These are phyloP conservation scores for Raddia guianensis DNA, from an alignment of 176 grass and related monocot genomes.

Conservation along the genomic window DNA sequence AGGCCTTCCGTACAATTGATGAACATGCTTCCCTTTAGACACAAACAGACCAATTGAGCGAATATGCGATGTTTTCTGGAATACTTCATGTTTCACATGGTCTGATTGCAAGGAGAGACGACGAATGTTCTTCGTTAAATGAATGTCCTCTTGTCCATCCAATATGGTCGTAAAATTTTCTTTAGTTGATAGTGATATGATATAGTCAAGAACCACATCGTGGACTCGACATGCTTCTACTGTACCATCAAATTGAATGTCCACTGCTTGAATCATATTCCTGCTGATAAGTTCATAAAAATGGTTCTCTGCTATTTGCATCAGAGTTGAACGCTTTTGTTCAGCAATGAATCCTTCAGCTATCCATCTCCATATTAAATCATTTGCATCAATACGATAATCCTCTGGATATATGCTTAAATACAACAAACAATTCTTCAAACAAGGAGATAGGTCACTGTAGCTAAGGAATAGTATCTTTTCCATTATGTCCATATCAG, in stretches of 20 bases:
- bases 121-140: constrained; percentile 8
- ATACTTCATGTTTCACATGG: background rate
- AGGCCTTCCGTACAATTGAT: too few species aligned
- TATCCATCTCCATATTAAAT: constrained; percentile 27
- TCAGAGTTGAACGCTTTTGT: background rate
- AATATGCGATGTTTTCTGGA: too few species aligned
- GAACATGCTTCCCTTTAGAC: too few species aligned
- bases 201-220: constrained; percentile 25
- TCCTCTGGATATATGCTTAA: constrained; percentile 39
- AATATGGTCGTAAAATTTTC: constrained; percentile 30
- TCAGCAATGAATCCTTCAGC: constrained; percentile 31
- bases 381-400: background rate
- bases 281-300: constrained; percentile 20
- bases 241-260: background rate
- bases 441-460: background rate
- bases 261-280: background rate
- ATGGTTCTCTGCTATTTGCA: background rate
- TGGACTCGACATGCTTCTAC: background rate
- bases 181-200: constrained; percentile 15
- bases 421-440: constrained; percentile 36
- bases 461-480: constrained; percentile 36
- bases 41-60: too few species aligned
- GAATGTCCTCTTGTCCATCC: background rate
- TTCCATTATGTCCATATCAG: background rate
- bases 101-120: background rate